phyloP scores from a whole-genome alignment of 164 flowering plant species.

The Vitis riparia region DNA sequence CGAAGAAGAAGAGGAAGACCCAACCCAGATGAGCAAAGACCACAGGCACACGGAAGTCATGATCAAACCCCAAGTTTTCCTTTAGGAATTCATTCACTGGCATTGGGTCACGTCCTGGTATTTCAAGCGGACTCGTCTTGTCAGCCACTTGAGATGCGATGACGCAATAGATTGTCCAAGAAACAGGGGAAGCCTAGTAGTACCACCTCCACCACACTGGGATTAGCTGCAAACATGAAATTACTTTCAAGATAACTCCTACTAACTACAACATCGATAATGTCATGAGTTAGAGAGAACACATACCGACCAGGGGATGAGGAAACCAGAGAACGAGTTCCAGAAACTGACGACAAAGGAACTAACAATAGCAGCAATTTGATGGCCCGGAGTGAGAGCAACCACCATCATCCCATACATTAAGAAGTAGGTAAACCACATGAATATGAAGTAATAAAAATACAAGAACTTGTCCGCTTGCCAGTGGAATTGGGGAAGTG shows the following conservation, averaged over 20 bases:
- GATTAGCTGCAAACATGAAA: conserved; percentile 4
- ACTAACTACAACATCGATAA: too few relatives aligned
- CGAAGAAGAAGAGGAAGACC: conserved; percentile 13
- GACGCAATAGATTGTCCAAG: not conserved
- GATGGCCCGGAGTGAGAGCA: conserved; percentile 46
- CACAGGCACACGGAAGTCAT: conserved; percentile 12
- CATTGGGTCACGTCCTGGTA: not conserved
- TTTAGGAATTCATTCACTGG: conserved; percentile 13
- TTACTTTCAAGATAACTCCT: too few relatives aligned
- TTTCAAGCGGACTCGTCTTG: not conserved
- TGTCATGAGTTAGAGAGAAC: not conserved
- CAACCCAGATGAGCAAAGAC: conserved; percentile 14
- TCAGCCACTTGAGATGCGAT: conserved; percentile 39
- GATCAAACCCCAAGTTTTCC: conserved; percentile 8
- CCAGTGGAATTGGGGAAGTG: conserved; percentile 26
- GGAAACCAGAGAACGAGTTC: too few relatives aligned
- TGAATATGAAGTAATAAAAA: conserved; percentile 48
- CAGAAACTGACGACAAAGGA: too few relatives aligned
- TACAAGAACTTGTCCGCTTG: conserved; percentile 35
- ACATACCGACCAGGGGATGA: conserved; percentile 34
- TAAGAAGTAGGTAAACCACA: conserved; percentile 40
- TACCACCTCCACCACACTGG: too few relatives aligned
- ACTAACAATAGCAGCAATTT: too few relatives aligned
- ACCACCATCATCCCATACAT: conserved; percentile 59
- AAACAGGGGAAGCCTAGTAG: too few relatives aligned